Evolutionary conservation across 306 rosid species (phyloP).

Genomic region (Medicago lupulina): DNA sequence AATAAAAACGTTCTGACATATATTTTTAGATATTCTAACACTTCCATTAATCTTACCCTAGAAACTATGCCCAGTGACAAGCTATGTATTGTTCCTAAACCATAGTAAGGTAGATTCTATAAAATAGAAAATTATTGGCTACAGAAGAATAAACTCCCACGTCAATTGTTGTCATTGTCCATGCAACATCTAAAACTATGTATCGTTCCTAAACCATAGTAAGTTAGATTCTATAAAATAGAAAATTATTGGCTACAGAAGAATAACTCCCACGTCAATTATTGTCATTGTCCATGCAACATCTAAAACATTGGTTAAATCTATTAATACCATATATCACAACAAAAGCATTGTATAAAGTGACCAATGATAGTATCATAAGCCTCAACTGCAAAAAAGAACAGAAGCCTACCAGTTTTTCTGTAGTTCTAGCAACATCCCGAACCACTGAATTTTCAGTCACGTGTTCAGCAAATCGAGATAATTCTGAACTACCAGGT

Average conservation of each 20-base stretch:
- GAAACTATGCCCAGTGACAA: neutral
- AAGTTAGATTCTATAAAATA: no score
- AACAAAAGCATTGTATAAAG: constrained; percentile 1
- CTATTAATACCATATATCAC: neutral
- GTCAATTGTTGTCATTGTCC: neutral
- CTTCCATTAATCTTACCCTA: neutral
- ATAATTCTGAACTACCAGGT: constrained; percentile 94
- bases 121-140: neutral
- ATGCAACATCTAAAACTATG: constrained; percentile 13
- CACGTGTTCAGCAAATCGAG: constrained; percentile 88
- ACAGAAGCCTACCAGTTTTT: constrained; percentile 69
- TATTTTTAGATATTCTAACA: neutral
- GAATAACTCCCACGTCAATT: no score
- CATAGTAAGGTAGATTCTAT: neutral
- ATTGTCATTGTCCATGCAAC: no score
- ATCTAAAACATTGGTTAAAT: neutral
- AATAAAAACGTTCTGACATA: neutral
- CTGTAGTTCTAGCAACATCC: constrained; percentile 76
- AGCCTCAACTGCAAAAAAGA: constrained; percentile 3
- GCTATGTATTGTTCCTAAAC: neutral
- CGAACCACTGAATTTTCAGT: constrained; percentile 76
- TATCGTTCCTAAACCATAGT: no score
- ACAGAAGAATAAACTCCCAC: neutral
- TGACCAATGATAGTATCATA: constrained; percentile 7
- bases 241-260: no score